A percentile compares a stretch with the other conserved stretches of the same genome.
Evolutionary conservation across 2,329 filamentous ascomycete genomes (phyloP).

Genomic region (Sporothrix euskadiensis): DNA sequence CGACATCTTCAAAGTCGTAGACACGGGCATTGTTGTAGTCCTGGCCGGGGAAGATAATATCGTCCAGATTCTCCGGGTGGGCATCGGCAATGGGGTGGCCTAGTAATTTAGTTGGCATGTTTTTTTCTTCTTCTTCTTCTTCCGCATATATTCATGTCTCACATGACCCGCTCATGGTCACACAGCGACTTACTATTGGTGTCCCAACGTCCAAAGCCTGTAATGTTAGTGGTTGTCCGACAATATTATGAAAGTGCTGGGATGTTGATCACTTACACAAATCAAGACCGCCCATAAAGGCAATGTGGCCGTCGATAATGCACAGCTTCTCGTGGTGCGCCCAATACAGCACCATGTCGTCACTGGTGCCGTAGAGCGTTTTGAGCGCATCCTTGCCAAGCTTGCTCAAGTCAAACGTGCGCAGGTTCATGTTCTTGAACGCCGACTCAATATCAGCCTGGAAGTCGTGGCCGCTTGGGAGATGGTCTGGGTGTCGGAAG

Average conservation of each 20-base stretch:
- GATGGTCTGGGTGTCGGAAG: slow-evolving; percentile 87
- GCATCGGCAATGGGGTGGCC: slow-evolving; percentile 79
- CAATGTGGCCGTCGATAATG: slow-evolving; percentile 72
- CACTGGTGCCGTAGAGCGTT: slow-evolving; percentile 76
- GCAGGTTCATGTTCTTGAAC: slow-evolving; percentile 49
- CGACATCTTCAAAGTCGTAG: slow-evolving; percentile 76
- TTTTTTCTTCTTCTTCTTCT: neutral
- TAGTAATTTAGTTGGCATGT: slow-evolving; percentile 33
- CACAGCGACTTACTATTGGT: slow-evolving; percentile 61
- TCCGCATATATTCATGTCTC: neutral
- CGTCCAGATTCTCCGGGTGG: slow-evolving; percentile 73
- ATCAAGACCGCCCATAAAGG: slow-evolving; percentile 91
- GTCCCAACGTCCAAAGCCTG: slow-evolving; percentile 81
- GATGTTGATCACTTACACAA: slow-evolving; percentile 55
- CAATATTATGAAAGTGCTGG: too few species aligned
- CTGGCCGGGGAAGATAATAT: slow-evolving; percentile 82
- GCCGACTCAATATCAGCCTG: slow-evolving; percentile 67
- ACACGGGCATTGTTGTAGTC: slow-evolving; percentile 90
- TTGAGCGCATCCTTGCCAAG: slow-evolving; percentile 73
- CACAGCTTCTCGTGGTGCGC: slow-evolving; percentile 92
- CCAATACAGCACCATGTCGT: slow-evolving; percentile 85
- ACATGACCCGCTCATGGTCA: neutral
- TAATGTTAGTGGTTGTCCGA: slow-evolving; percentile 5
- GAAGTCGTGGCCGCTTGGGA: slow-evolving; percentile 69
- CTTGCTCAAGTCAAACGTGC: slow-evolving; percentile 59